Evolutionary conservation across 371 early-diverging fungal genomes (phyloP), one percentile per base, ranked within the genome.

Genomic region (Lichtheimia corymbifera): DNA sequence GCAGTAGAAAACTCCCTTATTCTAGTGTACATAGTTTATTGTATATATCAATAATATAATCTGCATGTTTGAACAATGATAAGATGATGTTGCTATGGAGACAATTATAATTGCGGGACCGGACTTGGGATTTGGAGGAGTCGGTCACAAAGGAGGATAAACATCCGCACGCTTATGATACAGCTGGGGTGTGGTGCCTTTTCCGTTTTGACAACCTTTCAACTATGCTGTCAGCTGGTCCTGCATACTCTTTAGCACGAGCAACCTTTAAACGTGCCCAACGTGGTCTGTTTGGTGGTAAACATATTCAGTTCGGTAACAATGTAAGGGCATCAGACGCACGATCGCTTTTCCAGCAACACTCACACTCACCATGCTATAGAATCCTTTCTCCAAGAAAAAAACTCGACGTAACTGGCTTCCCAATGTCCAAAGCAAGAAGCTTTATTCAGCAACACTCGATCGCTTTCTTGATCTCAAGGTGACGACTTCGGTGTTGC

Each of bases 321-420:
- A 89, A 90, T 76, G 86, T 89, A 73, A 68, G 45, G 14, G 14
- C 30, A 17, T 28, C 13, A 14, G 55, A 18, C 22, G 11, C 5
- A 12, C 18, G 18, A 47, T n/a, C 17, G 22, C 5, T 47, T n/a
- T 5, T 47, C 47, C 17, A 18, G 22, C n/a, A 17, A 17, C 47
- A 1, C 44, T n/a, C 44, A 43, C 12, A n/a, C n/a, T n/a, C 47
- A 18, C 47, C 17, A 0, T 20, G 12, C 15, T 52, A 55, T 60
- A 71, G 82, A 76, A 70, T 57, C 85, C 92, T 9, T 86, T 89
- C 63, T 89, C 89, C 51, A 84, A 88, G 67, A 86, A 89, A 70
- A 90, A 90, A 71, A 92, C 91, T 18, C 86, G 89, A 66, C 88
- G 94, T 27, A 84, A 79, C 42, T 93, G 92, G 92, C 67, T 89